Conservation (phyloP, 495 filamentous ascomycete genomes). For the Neurospora intermedia region DNA sequence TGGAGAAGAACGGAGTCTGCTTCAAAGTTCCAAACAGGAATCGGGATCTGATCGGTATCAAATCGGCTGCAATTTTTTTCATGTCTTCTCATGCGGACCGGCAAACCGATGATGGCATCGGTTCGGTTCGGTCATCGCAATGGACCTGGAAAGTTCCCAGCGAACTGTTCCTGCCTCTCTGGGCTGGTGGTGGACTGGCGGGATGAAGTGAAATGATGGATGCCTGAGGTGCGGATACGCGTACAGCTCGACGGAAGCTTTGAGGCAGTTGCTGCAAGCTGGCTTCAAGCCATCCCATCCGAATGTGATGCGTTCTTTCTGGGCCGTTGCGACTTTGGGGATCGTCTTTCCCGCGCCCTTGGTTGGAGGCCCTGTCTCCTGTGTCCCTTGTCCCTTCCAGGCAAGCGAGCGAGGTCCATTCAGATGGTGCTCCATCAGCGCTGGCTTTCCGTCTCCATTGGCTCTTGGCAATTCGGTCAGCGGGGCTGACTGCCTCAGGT, state of each 20-base stretch:
- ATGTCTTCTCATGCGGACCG: background rate
- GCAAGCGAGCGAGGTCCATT: background rate
- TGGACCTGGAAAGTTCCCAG: background rate
- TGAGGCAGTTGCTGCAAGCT: background rate
- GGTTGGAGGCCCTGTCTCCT: background rate
- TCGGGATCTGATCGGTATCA: background rate
- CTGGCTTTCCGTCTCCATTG: background rate
- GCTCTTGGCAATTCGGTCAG: background rate
- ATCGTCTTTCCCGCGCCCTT: background rate
- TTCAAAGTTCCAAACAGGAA: background rate
- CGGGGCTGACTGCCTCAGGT: background rate
- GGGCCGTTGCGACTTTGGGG: background rate
- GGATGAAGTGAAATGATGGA: background rate
- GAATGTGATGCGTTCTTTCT: background rate
- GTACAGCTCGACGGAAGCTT: background rate
- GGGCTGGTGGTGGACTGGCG: background rate
- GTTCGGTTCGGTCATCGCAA: background rate
- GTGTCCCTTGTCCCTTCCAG: background rate
- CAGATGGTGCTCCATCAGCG: background rate
- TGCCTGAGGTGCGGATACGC: background rate
- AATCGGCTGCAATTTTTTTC: background rate
- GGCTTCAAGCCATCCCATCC: background rate
- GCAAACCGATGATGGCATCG: background rate
- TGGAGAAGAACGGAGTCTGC: background rate
- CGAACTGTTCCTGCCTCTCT: background rate